A percentile compares a stretch with the other conserved stretches of the same genome.
Conservation (phyloP, 164 flowering plant genomes). For the Sedum album region DNA sequence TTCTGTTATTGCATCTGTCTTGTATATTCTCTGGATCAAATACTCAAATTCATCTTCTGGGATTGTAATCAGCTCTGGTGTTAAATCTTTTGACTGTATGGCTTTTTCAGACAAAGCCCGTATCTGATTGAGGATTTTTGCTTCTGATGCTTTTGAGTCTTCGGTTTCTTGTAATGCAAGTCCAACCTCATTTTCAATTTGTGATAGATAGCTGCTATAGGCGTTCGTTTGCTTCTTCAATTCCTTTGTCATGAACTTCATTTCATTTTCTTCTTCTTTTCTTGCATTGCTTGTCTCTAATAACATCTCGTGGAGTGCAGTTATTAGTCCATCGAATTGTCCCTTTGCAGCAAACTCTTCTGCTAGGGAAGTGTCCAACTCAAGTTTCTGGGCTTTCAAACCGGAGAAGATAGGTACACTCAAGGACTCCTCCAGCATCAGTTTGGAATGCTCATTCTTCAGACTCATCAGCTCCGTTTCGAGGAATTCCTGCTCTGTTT, state of each 20-base stretch:
- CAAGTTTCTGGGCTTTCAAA: constrained; percentile 1
- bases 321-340: neutral
- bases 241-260: neutral
- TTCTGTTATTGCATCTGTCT: neutral
- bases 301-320: neutral
- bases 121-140: neutral
- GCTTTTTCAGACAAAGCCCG: neutral
- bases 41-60: neutral
- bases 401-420: neutral
- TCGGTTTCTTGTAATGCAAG: neutral
- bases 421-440: neutral
- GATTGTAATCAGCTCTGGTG: neutral
- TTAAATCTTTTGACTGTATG: neutral
- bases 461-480: neutral
- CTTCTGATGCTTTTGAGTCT: neutral
- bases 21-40: constrained; percentile 3
- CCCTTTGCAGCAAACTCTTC: neutral
- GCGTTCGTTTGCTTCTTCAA: neutral
- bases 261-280: constrained; percentile 1
- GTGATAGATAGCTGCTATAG: neutral
- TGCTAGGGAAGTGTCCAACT: neutral
- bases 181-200: neutral
- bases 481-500: neutral
- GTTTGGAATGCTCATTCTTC: constrained; percentile 2
- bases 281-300: constrained; percentile 2